These are phyloP conservation scores for Neoconidiobolus thromboides DNA, from an alignment of 371 early-diverging fungal species.

Conservation along the genomic window DNA sequence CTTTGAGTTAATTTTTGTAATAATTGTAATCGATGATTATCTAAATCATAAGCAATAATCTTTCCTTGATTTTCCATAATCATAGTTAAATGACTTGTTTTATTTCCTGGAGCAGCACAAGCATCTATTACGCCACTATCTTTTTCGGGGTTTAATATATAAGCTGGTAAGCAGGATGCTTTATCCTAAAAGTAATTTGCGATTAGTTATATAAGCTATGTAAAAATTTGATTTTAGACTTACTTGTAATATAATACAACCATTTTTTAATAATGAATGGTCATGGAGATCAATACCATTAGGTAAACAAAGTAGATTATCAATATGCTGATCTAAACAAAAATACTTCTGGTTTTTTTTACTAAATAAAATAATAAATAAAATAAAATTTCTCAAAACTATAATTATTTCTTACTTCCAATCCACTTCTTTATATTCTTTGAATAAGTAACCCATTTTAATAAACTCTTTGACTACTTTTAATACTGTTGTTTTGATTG, in stretches of 20 bases:
- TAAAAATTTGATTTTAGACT: not conserved
- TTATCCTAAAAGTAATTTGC: constrained; percentile 41
- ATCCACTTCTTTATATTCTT: constrained; percentile 16
- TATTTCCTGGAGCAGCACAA: constrained; percentile 99
- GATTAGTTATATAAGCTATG: not conserved
- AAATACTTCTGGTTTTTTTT: constrained; percentile 13
- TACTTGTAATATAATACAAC: constrained; percentile 71
- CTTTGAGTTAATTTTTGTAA: constrained; percentile 48
- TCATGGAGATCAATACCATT: constrained; percentile 65
- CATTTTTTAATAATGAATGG: constrained; percentile 44
- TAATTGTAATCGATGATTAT: constrained; percentile 53
- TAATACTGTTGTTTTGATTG: constrained; percentile 39
- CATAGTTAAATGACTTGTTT: constrained; percentile 79
- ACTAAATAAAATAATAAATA: not conserved
- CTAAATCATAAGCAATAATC: constrained; percentile 86
- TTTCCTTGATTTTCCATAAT: constrained; percentile 70
- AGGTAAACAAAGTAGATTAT: constrained; percentile 69
- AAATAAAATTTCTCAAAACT: not conserved
- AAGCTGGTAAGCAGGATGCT: constrained; percentile 93
- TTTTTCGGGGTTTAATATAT: constrained; percentile 54
- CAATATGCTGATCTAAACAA: constrained; percentile 48
- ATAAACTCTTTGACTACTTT: constrained; percentile 42
- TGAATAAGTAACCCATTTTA: constrained; percentile 30
- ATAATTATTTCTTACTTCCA: constrained; percentile 14
- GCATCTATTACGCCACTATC: constrained; percentile 75